A percentile compares a stretch with the other conserved stretches of the same genome.
These are phyloP conservation scores for Beauveria sp. DNA, from an alignment of 2,329 filamentous ascomycete genomes.

Conservation along the genomic window DNA sequence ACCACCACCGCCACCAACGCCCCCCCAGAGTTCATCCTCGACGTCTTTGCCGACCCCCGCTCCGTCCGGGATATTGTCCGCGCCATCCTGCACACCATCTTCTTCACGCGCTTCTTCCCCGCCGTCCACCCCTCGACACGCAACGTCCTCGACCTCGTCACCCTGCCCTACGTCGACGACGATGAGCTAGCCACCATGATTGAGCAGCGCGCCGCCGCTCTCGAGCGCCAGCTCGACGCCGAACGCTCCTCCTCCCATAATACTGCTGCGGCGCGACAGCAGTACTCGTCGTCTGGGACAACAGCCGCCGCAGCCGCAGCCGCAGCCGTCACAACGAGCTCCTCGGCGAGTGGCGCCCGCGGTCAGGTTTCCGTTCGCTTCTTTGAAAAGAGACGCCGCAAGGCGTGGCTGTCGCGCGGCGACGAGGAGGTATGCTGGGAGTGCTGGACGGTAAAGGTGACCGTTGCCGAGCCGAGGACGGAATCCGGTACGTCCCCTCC, in stretches of 20 bases:
- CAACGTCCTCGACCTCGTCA: constrained; percentile 76
- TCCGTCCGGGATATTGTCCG: constrained; percentile 90
- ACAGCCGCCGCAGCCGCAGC: neutral
- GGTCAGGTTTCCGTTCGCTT: constrained; percentile 84
- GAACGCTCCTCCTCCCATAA: constrained; percentile 34
- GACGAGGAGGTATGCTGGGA: constrained; percentile 98
- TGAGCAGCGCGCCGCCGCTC: constrained; percentile 71
- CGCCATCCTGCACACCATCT: constrained; percentile 92
- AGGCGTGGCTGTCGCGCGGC: constrained; percentile 68
- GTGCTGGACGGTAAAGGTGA: constrained; percentile 87
- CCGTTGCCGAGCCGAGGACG: constrained; percentile 81
- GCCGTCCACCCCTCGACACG: constrained; percentile 73
- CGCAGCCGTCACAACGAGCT: constrained; percentile 15
- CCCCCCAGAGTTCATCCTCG: constrained; percentile 78
- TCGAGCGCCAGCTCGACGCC: constrained; percentile 69
- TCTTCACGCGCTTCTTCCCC: constrained; percentile 97
- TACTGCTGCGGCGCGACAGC: constrained; percentile 18
- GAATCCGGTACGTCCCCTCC: constrained; percentile 61
- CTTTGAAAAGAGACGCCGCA: constrained; percentile 83
- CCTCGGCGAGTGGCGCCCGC: constrained; percentile 42
- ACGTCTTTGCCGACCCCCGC: constrained; percentile 84
- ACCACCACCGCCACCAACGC: constrained; percentile 12
- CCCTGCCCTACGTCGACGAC: constrained; percentile 82
- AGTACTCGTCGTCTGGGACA: constrained; percentile 13
- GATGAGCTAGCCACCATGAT: constrained; percentile 89